Base-by-base conservation (phyloP, 768 basidiomycete species). In the Xerocomus potaroensis region DNA sequence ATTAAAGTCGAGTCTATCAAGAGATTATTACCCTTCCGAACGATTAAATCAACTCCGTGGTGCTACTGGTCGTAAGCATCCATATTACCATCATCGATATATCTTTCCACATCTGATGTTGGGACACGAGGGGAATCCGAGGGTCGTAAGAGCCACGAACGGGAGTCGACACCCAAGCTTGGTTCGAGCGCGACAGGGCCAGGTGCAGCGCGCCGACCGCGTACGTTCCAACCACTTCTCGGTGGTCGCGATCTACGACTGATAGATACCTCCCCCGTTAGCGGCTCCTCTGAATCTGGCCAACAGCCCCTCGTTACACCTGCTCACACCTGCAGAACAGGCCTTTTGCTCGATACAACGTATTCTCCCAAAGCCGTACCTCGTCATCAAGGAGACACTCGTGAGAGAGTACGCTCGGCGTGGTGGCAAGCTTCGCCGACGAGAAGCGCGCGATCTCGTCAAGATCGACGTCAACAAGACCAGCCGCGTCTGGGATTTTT, bases 401-500 rank as follows among this genome's bases (percentile, higher is more conserved):
- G 84, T 99, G 24, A 81, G 92, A 26, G 95, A 98, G 71, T 96
- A 91, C 57, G 91, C 90, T 1, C 77, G 91, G 22, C 75, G 92
- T 45, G 87, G 88, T 18, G 94, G 94, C 10, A 87, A 89, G 63
- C 75, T 97, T 35, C 86, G 88, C 40, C 78, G 89, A 24, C 76
- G 92, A 43, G 92, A 96, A 65, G 91, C 92, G 10, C 79, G 89
- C 41, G 90, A 91, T 64, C 73, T 95, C 49, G 84, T 94, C 55
- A 92, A 91, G 67, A 90, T 96, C 51, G 92, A 93, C 62, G 89
- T 91, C 51, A 90, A 91, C 65, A 95, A 96, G 68, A 92, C 90
- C 1, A 86, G 84, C 65, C 75, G 87, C 32, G 88, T 92, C 26
- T 96, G 91, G 89, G 92, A 95, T 62, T 94, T 91, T 64, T 73